These are phyloP conservation scores for Chrysopogon serrulatus DNA, from an alignment of 176 grass and related monocot genomes.

Conservation along the genomic window DNA sequence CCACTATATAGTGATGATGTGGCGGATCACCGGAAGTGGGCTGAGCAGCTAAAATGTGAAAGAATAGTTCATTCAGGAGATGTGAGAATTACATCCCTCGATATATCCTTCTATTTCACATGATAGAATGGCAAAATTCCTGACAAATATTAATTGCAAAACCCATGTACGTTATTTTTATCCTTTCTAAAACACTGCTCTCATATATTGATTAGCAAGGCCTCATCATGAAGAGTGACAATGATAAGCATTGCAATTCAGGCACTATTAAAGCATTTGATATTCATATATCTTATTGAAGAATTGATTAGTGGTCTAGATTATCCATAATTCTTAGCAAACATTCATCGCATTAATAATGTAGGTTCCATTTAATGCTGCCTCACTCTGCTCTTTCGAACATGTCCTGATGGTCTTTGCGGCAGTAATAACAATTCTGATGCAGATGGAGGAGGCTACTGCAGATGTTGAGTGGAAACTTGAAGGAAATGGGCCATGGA, in stretches of 20 bases:
- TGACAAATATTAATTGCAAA: background rate
- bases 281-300: background rate
- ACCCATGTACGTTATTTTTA: background rate
- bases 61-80: constrained; percentile 79
- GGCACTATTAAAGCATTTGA: background rate
- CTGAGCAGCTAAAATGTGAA: constrained; percentile 50
- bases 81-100: constrained; percentile 41
- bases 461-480: constrained; percentile 74
- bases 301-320: background rate
- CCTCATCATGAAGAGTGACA: background rate
- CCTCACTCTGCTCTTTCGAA: background rate
- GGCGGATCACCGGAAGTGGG: constrained; percentile 85
- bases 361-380: background rate
- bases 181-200: background rate
- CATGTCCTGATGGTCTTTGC: background rate
- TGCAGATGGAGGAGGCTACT: constrained; percentile 56
- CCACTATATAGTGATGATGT: constrained; percentile 70
- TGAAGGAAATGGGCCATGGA: constrained; percentile 80
- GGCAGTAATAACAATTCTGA: background rate
- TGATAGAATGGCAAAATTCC: background rate
- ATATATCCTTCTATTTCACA: background rate
- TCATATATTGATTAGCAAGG: background rate
- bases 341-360: background rate
- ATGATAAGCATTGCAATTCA: background rate
- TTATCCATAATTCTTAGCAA: background rate